These are phyloP conservation scores for Solanum hybrid DNA, from an alignment of 305 asterid genomes.

Conservation along the genomic window DNA sequence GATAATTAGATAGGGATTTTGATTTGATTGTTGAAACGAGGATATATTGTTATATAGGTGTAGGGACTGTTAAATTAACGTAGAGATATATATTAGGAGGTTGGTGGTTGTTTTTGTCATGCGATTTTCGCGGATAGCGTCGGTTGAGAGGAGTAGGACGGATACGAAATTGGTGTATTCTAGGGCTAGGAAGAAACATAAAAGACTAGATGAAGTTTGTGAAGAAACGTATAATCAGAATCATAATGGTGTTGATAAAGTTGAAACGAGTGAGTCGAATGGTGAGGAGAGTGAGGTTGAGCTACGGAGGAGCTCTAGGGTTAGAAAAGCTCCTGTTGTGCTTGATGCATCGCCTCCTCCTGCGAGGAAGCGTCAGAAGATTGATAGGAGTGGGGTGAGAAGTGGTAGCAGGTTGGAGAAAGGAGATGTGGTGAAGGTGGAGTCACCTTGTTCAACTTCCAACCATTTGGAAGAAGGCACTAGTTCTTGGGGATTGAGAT, in stretches of 20 bases:
- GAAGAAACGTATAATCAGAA: slow-evolving; percentile 56
- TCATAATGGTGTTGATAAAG: slow-evolving; percentile 31
- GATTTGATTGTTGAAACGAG: not conserved
- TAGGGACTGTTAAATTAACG: not conserved
- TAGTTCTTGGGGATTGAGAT: slow-evolving; percentile 49
- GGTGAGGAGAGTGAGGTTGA: slow-evolving; percentile 45
- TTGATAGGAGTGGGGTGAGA: slow-evolving; percentile 21
- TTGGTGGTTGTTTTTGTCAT: slow-evolving; percentile 25
- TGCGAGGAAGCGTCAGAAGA: slow-evolving; percentile 52
- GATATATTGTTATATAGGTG: not conserved
- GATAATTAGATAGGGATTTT: not conserved
- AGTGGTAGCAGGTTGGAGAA: slow-evolving; percentile 27
- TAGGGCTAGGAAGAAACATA: slow-evolving; percentile 70
- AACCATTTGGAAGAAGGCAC: slow-evolving; percentile 35
- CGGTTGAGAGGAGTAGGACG: slow-evolving; percentile 39
- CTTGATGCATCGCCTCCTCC: slow-evolving; percentile 93
- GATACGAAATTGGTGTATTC: slow-evolving; percentile 37
- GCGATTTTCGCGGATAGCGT: slow-evolving; percentile 56
- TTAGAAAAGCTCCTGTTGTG: slow-evolving; percentile 68
- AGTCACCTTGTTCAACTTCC: slow-evolving; percentile 24
- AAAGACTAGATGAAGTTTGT: slow-evolving; percentile 74
- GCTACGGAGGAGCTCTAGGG: slow-evolving; percentile 72
- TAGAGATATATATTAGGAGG: not conserved
- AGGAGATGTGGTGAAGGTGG: slow-evolving; percentile 28
- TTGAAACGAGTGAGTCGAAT: slow-evolving; percentile 21